phyloP scores from a whole-genome alignment of 2,329 filamentous ascomycete genomes.

The Aspergillus sp. region DNA sequence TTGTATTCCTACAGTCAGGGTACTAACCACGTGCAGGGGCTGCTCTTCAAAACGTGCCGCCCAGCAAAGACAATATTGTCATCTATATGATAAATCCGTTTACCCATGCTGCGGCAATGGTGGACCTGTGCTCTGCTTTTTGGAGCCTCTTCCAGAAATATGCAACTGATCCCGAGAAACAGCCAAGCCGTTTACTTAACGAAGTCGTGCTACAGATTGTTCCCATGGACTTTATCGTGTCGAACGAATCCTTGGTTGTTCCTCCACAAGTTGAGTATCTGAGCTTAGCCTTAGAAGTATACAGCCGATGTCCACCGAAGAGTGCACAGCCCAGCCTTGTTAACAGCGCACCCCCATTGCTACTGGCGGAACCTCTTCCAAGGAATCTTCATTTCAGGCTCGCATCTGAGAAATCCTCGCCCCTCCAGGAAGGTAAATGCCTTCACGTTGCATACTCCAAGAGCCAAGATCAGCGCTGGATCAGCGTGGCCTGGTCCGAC shows the following conservation, averaged over 20 bases:
- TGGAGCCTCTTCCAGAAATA: slow-evolving; percentile 58
- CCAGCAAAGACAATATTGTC: slow-evolving; percentile 47
- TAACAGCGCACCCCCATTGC: slow-evolving; percentile 53
- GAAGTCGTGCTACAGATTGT: slow-evolving; percentile 61
- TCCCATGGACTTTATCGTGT: slow-evolving; percentile 55
- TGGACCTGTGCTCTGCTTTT: slow-evolving; percentile 58
- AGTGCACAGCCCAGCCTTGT: slow-evolving; percentile 36
- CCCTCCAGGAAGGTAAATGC: slow-evolving; percentile 57
- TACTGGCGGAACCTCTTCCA: slow-evolving; percentile 54
- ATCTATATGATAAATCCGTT: slow-evolving; percentile 62
- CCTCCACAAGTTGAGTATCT: slow-evolving; percentile 50
- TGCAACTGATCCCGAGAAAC: slow-evolving; percentile 37
- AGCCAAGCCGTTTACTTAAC: slow-evolving; percentile 30
- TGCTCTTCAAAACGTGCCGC: slow-evolving; percentile 34
- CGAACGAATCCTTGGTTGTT: slow-evolving; percentile 52
- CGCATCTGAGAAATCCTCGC: slow-evolving; percentile 51
- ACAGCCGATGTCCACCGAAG: slow-evolving; percentile 56
- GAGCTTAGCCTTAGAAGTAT: slow-evolving; percentile 56
- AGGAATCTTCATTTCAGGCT: slow-evolving; percentile 57
- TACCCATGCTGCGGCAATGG: slow-evolving; percentile 43
- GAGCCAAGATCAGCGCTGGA: slow-evolving; percentile 57
- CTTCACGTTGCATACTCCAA: slow-evolving; percentile 60
- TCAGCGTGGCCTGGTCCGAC: slow-evolving; percentile 61
- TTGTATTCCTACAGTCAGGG: not conserved
- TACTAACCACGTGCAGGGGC: slow-evolving; percentile 30